Evolutionary conservation across 1,284 basidiomycete genomes (phyloP).

Genomic region (Grifola frondosa): DNA sequence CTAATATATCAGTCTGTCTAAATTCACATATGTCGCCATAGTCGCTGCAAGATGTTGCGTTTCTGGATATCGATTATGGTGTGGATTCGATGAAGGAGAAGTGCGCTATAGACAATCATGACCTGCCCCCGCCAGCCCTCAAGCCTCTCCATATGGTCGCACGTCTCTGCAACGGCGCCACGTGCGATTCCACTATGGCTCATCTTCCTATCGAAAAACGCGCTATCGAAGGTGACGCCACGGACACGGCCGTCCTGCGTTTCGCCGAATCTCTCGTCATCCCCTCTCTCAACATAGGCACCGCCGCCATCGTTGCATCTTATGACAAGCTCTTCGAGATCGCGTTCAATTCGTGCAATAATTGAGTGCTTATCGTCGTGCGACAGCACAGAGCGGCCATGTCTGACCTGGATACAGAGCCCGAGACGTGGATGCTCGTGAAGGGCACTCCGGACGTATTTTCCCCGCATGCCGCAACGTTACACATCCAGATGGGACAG

Average conservation of each 20-base stretch:
- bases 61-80: conserved; percentile 36
- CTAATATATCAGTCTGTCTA: too few relatives aligned
- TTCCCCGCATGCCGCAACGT: conserved; percentile 46
- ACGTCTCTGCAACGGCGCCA: conserved; percentile 61
- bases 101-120: conserved; percentile 14
- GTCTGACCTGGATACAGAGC: neutral
- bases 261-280: conserved; percentile 48
- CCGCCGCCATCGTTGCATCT: conserved; percentile 24
- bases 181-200: conserved; percentile 42
- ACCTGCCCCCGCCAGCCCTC: conserved; percentile 19
- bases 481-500: conserved; percentile 36
- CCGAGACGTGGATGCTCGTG: conserved; percentile 38
- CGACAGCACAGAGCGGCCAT: conserved; percentile 15
- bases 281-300: conserved; percentile 16
- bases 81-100: conserved; percentile 27
- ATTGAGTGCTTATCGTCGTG: conserved; percentile 56
- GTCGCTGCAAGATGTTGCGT: conserved; percentile 42
- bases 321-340: conserved; percentile 40
- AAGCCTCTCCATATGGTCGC: conserved; percentile 42
- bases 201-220: conserved; percentile 41
- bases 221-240: conserved; percentile 58
- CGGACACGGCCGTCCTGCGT: conserved; percentile 59
- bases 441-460: conserved; percentile 62
- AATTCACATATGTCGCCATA: conserved; percentile 7
- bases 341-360: conserved; percentile 64